Conservation (phyloP, 1,139 yeast species). For the Candida albicans region DNA sequence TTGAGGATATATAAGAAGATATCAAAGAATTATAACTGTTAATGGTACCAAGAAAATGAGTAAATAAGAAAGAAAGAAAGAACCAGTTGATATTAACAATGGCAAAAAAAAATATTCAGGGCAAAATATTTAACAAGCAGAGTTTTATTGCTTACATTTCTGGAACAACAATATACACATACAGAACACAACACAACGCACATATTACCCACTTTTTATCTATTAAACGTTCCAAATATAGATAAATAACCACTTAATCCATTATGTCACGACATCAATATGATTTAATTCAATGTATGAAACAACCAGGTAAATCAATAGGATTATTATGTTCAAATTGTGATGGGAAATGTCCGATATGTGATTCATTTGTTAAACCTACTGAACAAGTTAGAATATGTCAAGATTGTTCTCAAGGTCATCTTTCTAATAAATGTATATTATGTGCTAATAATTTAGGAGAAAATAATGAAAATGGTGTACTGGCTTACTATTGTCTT, state of each 20-base stretch:
- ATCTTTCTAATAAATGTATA: slow-evolving; percentile 63
- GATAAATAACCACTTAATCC: too few relatives aligned
- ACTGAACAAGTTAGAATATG: slow-evolving; percentile 72
- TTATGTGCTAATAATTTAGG: slow-evolving; percentile 60
- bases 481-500: slow-evolving; percentile 79
- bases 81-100: not conserved
- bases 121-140: too few relatives aligned
- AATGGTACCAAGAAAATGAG: too few relatives aligned
- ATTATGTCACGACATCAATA: slow-evolving; percentile 88
- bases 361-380: slow-evolving; percentile 86
- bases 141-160: too few relatives aligned
- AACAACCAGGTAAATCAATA: slow-evolving; percentile 72
- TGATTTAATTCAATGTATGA: slow-evolving; percentile 82
- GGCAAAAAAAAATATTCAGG: not conserved
- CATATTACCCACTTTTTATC: too few relatives aligned
- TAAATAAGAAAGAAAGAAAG: too few relatives aligned
- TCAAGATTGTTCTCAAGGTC: slow-evolving; percentile 82
- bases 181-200: too few relatives aligned
- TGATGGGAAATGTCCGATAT: slow-evolving; percentile 89
- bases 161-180: too few relatives aligned
- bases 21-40: too few relatives aligned
- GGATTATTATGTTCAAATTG: slow-evolving; percentile 82
- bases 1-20: too few relatives aligned
- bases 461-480: slow-evolving; percentile 43
- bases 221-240: too few relatives aligned